Conservation (phyloP, 2,329 filamentous ascomycete species). For the Graphiopsis chlorocephala region DNA sequence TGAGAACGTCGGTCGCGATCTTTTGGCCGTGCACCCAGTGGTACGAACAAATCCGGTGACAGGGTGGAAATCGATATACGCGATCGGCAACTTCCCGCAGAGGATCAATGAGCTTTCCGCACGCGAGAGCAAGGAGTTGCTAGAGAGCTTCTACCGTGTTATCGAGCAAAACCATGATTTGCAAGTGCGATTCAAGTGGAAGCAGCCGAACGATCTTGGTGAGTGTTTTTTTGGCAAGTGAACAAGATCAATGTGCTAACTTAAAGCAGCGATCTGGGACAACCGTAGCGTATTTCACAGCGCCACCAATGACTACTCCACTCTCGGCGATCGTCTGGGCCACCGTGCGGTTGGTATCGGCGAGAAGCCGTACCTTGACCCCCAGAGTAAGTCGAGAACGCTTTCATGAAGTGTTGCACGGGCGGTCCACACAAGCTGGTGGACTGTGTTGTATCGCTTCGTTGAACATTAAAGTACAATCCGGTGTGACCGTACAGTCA, state of each 20-base stretch:
- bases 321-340: conserved; percentile 50
- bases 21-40: conserved; percentile 55
- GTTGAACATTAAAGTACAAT: too few relatives aligned
- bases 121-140: conserved; percentile 43
- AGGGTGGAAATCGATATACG: conserved; percentile 59
- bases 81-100: conserved; percentile 37
- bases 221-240: conserved; percentile 18
- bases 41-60: conserved; percentile 63
- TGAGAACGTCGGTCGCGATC: conserved; percentile 10
- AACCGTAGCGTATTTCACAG: conserved; percentile 60
- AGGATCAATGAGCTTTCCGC: conserved; percentile 46
- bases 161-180: conserved; percentile 44
- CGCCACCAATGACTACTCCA: conserved; percentile 62
- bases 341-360: conserved; percentile 56
- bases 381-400: conserved; percentile 47
- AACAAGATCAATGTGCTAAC: background rate
- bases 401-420: background rate
- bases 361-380: conserved; percentile 55
- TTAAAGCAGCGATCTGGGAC: conserved; percentile 60
- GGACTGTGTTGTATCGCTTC: too few relatives aligned
- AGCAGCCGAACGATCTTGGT: conserved; percentile 48
- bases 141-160: conserved; percentile 40
- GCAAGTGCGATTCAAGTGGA: conserved; percentile 51
- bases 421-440: background rate
- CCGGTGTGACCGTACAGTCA: too few relatives aligned